These are phyloP conservation scores for Austroboletus eburneus DNA, from an alignment of 768 basidiomycete species.

Conservation along the genomic window DNA sequence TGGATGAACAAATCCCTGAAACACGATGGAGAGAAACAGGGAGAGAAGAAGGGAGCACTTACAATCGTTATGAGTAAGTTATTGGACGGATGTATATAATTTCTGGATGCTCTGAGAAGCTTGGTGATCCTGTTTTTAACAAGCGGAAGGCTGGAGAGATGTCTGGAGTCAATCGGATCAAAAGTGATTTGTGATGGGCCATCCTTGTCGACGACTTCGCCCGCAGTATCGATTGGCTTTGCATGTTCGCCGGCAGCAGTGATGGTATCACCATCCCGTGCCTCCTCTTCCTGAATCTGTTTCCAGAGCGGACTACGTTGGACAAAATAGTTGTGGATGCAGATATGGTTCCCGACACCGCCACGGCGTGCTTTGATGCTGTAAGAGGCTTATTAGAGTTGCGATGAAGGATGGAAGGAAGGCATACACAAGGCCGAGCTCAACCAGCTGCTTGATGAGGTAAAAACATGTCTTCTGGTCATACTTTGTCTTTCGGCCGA, in stretches of 20 bases:
- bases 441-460: conserved; percentile 69
- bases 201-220: conserved; percentile 18
- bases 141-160: conserved; percentile 71
- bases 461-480: conserved; percentile 91
- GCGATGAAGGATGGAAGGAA: neutral
- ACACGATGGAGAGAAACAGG: conserved; percentile 1
- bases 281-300: conserved; percentile 68
- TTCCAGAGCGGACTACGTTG: conserved; percentile 74
- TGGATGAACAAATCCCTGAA: conserved; percentile 71
- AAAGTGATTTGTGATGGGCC: conserved; percentile 43
- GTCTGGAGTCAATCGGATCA: conserved; percentile 71
- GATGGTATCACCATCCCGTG: conserved; percentile 29
- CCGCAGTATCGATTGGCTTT: conserved; percentile 11
- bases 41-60: conserved; percentile 24
- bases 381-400: conserved; percentile 3
- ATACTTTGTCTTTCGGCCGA: conserved; percentile 75
- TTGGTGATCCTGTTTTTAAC: conserved; percentile 68
- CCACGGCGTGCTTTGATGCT: conserved; percentile 77
- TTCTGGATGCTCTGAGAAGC: conserved; percentile 64
- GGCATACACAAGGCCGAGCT: conserved; percentile 68
- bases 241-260: conserved; percentile 9
- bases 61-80: conserved; percentile 80
- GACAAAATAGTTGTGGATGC: conserved; percentile 82
- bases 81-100: conserved; percentile 65
- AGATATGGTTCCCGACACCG: conserved; percentile 72